These are phyloP conservation scores for Entomophthora muscae DNA, from an alignment of 371 early-diverging fungal genomes.

Conservation along the genomic window DNA sequence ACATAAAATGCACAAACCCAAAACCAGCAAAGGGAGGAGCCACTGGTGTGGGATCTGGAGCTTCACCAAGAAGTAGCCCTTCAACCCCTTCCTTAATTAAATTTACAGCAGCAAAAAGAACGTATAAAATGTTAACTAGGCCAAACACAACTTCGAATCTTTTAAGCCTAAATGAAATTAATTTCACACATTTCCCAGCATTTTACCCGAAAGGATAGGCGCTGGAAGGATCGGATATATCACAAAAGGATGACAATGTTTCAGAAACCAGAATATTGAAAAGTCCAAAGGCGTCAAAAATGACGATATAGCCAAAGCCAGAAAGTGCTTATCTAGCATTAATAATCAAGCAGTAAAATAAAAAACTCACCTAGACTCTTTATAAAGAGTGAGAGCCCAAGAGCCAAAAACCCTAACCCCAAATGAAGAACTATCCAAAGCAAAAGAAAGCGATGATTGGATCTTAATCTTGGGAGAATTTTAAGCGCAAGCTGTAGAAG, in stretches of 20 bases:
- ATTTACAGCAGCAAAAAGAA: conserved; percentile 1
- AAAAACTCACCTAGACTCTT: conserved; percentile 6
- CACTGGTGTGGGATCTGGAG: not conserved
- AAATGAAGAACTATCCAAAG: not conserved
- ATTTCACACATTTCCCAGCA: not conserved
- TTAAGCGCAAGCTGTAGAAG: not conserved
- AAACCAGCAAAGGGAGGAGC: not conserved
- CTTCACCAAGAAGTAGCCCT: not conserved
- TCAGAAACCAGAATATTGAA: not conserved
- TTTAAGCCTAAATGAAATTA: not conserved
- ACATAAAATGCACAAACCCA: not conserved
- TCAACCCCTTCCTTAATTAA: conserved; percentile 1
- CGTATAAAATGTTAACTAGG: not conserved
- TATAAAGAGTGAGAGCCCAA: not conserved
- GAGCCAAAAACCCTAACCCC: not conserved
- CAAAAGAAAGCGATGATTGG: not conserved
- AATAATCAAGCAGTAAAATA: not conserved
- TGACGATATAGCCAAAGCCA: conserved; percentile 3
- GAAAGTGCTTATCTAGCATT: not conserved
- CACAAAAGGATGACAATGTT: not conserved
- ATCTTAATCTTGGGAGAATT: not conserved
- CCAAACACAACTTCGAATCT: conserved; percentile 2
- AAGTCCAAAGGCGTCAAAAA: conserved; percentile 3
- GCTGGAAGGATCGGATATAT: not conserved
- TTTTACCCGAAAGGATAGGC: conserved; percentile 2